Conservation (phyloP, 2,329 filamentous ascomycete genomes). For the Fusarium bulbicola region DNA sequence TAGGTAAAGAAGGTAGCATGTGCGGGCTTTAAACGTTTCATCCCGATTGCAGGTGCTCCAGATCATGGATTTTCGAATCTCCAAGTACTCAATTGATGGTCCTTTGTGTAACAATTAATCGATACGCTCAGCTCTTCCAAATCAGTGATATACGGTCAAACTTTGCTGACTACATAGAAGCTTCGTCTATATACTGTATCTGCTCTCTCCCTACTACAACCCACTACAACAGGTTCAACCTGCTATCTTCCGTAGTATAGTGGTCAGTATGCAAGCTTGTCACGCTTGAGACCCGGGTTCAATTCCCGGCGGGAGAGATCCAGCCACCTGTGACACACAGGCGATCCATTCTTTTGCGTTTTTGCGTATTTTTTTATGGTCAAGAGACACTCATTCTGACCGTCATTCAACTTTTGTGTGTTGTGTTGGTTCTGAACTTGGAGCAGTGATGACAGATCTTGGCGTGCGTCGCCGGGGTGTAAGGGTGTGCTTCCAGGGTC, state of each 20-base stretch:
- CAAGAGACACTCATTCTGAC: neutral
- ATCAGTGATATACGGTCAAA: neutral
- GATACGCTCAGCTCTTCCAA: too few relatives aligned
- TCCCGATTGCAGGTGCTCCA: neutral
- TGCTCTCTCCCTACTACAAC: neutral
- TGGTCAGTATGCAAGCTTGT: conserved; percentile 29
- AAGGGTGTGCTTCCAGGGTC: neutral
- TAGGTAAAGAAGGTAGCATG: too few relatives aligned
- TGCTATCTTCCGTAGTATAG: conserved; percentile 24
- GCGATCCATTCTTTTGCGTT: neutral
- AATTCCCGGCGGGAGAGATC: conserved; percentile 26
- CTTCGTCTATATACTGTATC: neutral
- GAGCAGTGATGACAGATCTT: neutral
- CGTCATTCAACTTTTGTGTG: neutral
- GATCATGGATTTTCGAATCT: too few relatives aligned
- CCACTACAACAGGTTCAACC: neutral
- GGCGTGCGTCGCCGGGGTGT: neutral
- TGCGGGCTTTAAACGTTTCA: too few relatives aligned
- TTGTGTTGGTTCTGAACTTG: neutral
- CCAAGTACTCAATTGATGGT: too few relatives aligned
- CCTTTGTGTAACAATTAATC: too few relatives aligned
- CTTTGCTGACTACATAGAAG: too few relatives aligned
- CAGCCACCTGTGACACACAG: conserved; percentile 21
- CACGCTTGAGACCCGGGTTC: conserved; percentile 23
- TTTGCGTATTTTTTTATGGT: fast-evolving